Evolutionary conservation across 108 stramenopile species (phyloP).

Genomic region (Skeletonema potamos): DNA sequence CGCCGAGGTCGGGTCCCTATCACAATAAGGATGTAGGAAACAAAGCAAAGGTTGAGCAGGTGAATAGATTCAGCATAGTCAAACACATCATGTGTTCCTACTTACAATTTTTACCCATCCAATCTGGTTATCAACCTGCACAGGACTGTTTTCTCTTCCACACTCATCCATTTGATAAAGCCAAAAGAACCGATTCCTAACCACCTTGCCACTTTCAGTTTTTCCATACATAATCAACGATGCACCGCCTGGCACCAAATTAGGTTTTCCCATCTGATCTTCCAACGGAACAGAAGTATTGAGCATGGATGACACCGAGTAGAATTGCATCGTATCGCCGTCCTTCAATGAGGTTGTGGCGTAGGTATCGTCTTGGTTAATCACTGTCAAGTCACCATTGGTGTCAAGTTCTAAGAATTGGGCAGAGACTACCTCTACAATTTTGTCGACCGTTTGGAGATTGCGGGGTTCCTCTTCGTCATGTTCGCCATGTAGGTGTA

Average conservation of each 20-base stretch:
- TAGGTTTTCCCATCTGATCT: slow-evolving; percentile 8
- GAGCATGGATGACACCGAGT: slow-evolving; percentile 17
- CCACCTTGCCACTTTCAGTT: slow-evolving; percentile 12
- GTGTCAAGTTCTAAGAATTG: slow-evolving; percentile 42
- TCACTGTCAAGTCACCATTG: slow-evolving; percentile 9
- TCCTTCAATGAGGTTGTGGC: slow-evolving; percentile 4
- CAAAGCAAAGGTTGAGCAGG: neutral
- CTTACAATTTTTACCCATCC: slow-evolving; percentile 48
- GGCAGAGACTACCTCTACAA: slow-evolving; percentile 32
- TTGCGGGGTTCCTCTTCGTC: neutral
- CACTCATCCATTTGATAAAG: slow-evolving; percentile 11
- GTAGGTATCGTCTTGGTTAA: slow-evolving; percentile 31
- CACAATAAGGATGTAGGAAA: neutral
- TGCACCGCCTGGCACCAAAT: slow-evolving; percentile 28
- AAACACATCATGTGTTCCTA: neutral
- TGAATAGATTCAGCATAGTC: neutral
- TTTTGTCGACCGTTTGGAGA: neutral
- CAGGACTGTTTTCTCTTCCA: slow-evolving; percentile 1
- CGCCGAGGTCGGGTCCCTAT: slow-evolving; percentile 16
- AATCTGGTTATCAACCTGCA: slow-evolving; percentile 30
- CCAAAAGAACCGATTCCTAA: slow-evolving; percentile 48
- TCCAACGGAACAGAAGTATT: neutral
- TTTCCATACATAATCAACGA: slow-evolving; percentile 37
- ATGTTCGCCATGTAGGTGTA: neutral
- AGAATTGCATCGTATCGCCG: slow-evolving; percentile 13